Evolutionary conservation across 164 flowering plant genomes (phyloP).

Genomic region (Aristolochia californica): DNA sequence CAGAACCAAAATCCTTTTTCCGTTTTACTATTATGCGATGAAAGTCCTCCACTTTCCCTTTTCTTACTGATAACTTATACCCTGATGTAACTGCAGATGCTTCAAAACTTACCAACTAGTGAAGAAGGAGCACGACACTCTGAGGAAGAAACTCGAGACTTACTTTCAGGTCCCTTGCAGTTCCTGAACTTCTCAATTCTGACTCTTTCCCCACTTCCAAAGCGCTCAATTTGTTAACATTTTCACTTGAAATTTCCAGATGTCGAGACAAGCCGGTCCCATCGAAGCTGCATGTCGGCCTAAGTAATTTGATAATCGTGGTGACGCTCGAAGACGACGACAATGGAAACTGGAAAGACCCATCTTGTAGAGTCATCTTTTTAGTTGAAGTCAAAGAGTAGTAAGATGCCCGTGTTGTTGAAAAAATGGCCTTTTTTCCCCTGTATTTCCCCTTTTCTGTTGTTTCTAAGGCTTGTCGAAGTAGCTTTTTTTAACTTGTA

Average conservation of each 20-base stretch:
- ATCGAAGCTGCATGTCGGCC: conserved; percentile 6
- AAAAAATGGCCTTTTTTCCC: too few species aligned
- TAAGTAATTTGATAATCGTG: not conserved
- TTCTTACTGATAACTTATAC: not conserved
- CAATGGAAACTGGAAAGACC: too few species aligned
- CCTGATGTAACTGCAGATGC: conserved; percentile 7
- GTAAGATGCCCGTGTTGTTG: too few species aligned
- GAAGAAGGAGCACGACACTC: conserved; percentile 7
- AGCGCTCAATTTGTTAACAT: not conserved
- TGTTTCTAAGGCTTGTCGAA: too few species aligned
- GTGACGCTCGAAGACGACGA: not conserved
- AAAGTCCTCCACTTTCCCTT: not conserved
- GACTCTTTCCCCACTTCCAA: not conserved
- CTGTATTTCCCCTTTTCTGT: too few species aligned
- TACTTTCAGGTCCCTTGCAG: conserved; percentile 3
- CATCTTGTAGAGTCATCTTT: too few species aligned
- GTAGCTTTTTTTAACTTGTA: too few species aligned
- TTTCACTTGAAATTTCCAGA: not conserved
- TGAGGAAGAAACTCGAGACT: conserved; percentile 7
- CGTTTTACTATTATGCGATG: not conserved
- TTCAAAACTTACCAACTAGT: conserved; percentile 1
- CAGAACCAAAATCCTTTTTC: too few species aligned
- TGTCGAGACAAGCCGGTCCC: conserved; percentile 9
- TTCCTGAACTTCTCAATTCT: not conserved
- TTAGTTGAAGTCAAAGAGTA: not conserved